A percentile compares a stretch with the other conserved stretches of the same genome.
Evolutionary conservation across 2,329 filamentous ascomycete genomes (phyloP).

Genomic region (Fusarium bulbicola): DNA sequence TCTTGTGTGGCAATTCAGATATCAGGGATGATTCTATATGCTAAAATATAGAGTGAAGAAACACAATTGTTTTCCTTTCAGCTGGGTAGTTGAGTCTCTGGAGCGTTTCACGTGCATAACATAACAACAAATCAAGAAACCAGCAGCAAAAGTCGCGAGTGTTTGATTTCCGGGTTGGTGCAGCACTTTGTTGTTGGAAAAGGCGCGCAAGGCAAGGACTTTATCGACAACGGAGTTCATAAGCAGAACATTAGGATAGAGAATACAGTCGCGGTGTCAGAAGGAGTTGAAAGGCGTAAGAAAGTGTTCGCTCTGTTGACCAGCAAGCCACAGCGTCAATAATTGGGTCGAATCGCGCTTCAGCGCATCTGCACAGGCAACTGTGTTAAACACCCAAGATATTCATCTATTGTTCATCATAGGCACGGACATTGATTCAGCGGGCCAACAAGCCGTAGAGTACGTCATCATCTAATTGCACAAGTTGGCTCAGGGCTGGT

Average conservation of each 20-base stretch:
- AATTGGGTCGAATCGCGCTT: neutral
- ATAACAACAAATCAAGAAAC: neutral
- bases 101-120: no score
- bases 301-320: neutral
- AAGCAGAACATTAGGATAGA: neutral
- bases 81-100: no score
- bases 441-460: rapidly evolving
- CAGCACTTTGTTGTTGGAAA: no score
- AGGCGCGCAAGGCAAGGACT: rapidly evolving
- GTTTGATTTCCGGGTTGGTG: rapidly evolving
- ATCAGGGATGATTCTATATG: no score
- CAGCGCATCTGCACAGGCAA: neutral
- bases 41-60: no score
- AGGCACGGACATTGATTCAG: rapidly evolving
- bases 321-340: rapidly evolving
- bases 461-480: no score
- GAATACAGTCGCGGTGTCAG: neutral
- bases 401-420: neutral
- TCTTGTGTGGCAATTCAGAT: no score
- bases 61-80: no score
- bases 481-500: no score
- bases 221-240: neutral
- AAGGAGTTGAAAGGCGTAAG: neutral
- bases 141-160: no score
- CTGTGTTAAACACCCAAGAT: neutral